Base-by-base conservation (phyloP, 2,329 filamentous ascomycete genomes). In the Rosellinia necatrix region DNA sequence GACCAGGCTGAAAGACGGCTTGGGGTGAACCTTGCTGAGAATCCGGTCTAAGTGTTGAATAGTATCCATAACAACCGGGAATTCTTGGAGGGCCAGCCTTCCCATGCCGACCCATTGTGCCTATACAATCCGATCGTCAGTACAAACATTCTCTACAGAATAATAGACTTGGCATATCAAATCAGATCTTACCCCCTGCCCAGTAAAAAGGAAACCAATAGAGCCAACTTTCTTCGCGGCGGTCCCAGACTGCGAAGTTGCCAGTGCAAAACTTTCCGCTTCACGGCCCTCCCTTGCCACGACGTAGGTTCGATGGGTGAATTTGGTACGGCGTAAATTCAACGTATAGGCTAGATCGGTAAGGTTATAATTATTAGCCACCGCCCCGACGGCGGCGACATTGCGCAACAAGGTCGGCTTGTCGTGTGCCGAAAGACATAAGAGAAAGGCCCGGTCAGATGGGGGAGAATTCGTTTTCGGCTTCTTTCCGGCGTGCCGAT, bases 61-160 rank as follows among this genome's bases (percentile, higher is more conserved):
- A 1, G 61, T 60, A 7, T 54, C 42, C 4, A 44, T 5, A 15
- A 60, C 30, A 6, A 48, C 22, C 1, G 60, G 47, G 32, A 55
- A 60, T 13, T 50, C 37, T 17, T 29, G 27, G 3, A 60, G 56
- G 27, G 67, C 51, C 13, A 62, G 53, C 17, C 35, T 56, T 3
- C 65, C 69, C 69, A 71, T 71, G 8, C 60, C 57, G 8, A 51
- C 34, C 67, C 68, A 71, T 56, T 71, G 68, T 4, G 69, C 65
- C 29, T 58, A 12, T 24, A 4, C 17, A 12, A 12, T 32, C 10
- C 1, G 15, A 17, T 4, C 3, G 22, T 48, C 34, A 53, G 53
- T n/a, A 51, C 21, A 10, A 4, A 12, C n/a, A 17, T 27, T 38
- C 7, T 2, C 22, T 9, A 1, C 9, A 13, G 13, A 25, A 41